Conservation (phyloP, 805 yeast genomes). For the Candida maesae region DNA sequence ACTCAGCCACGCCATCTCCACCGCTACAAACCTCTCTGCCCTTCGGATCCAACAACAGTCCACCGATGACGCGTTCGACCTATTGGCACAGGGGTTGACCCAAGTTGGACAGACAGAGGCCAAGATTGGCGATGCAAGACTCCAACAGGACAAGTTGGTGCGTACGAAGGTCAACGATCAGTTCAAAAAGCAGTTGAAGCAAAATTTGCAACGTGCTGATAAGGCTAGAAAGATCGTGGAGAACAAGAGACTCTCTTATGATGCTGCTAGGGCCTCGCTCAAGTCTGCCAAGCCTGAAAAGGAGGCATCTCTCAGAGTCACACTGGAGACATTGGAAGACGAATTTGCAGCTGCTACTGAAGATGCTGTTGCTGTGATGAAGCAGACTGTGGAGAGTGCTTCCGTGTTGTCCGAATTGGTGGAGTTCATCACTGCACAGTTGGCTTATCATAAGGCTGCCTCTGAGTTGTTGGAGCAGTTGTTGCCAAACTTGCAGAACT, state of each 20-base stretch:
- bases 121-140: slow-evolving; percentile 76
- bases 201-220: slow-evolving; percentile 57
- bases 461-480: slow-evolving; percentile 60
- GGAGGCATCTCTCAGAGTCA: slow-evolving; percentile 69
- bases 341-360: slow-evolving; percentile 87
- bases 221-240: slow-evolving; percentile 71
- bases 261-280: slow-evolving; percentile 62
- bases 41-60: slow-evolving; percentile 28
- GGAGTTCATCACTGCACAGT: slow-evolving; percentile 73
- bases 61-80: slow-evolving; percentile 40
- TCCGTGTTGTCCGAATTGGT: slow-evolving; percentile 63
- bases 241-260: slow-evolving; percentile 73
- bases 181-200: slow-evolving; percentile 56
- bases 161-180: slow-evolving; percentile 65
- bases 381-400: slow-evolving; percentile 69
- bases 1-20: slow-evolving; percentile 72
- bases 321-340: slow-evolving; percentile 82
- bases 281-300: slow-evolving; percentile 54
- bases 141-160: slow-evolving; percentile 76
- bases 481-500: slow-evolving; percentile 57
- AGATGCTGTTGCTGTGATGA: slow-evolving; percentile 81
- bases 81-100: slow-evolving; percentile 59
- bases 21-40: slow-evolving; percentile 57
- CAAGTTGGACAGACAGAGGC: slow-evolving; percentile 66
- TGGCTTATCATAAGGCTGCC: slow-evolving; percentile 76